Conservation (phyloP, 169 alveolate species). For the Ichthyophthirius multifiliis region DNA sequence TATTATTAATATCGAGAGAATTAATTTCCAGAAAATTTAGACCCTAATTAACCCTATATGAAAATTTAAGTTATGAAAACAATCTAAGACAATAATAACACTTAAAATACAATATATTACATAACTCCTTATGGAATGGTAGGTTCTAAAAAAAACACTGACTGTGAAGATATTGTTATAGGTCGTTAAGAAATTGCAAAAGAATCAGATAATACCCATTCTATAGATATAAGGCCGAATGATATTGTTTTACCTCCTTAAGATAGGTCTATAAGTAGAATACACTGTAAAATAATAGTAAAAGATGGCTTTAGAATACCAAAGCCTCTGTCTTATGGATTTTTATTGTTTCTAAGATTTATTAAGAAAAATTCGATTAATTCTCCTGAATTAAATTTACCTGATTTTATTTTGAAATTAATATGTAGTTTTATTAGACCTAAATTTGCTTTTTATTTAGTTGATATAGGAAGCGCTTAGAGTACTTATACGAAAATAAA, state of each 20-base stretch:
- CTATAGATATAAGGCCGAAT: slow-evolving; percentile 36
- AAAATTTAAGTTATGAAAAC: neutral
- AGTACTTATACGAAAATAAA: neutral
- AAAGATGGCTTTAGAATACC: slow-evolving; percentile 35
- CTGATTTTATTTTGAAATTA: neutral
- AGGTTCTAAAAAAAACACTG: slow-evolving; percentile 18
- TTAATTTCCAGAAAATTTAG: neutral
- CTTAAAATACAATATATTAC: slow-evolving; percentile 13
- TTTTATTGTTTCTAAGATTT: neutral
- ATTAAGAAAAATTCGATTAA: neutral
- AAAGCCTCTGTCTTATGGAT: neutral
- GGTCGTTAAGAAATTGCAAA: slow-evolving; percentile 15
- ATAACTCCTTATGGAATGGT: slow-evolving; percentile 48
- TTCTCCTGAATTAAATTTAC: neutral
- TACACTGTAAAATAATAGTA: slow-evolving; percentile 42
- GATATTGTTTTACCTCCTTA: slow-evolving; percentile 39
- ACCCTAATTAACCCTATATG: neutral
- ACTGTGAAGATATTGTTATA: slow-evolving; percentile 37
- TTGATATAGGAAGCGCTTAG: slow-evolving; percentile 11
- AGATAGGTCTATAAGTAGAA: slow-evolving; percentile 42
- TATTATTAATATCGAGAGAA: neutral
- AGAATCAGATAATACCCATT: neutral
- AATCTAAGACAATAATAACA: neutral
- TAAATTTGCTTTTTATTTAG: neutral
- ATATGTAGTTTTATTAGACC: slow-evolving; percentile 1